Evolutionary conservation across 805 yeast species (phyloP).

Genomic region (Zygotorulaspora chibaensis): DNA sequence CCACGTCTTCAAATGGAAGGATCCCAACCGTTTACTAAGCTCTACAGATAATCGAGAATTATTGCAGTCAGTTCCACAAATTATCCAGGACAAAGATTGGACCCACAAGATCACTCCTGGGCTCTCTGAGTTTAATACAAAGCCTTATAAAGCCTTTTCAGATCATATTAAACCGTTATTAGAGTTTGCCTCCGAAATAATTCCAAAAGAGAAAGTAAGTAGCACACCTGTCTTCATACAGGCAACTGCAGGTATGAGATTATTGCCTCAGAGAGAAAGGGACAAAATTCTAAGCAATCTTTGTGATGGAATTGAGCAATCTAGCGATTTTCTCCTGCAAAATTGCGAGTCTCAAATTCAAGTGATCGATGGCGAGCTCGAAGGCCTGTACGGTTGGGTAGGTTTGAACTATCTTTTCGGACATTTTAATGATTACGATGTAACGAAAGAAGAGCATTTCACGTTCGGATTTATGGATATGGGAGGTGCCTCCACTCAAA

Average conservation of each 20-base stretch:
- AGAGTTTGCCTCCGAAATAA: slow-evolving; percentile 60
- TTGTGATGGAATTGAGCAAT: slow-evolving; percentile 51
- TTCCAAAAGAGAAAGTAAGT: slow-evolving; percentile 56
- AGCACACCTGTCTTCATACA: slow-evolving; percentile 85
- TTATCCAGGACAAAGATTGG: slow-evolving; percentile 65
- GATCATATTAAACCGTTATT: slow-evolving; percentile 65
- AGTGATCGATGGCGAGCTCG: slow-evolving; percentile 90
- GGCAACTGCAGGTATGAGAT: slow-evolving; percentile 96
- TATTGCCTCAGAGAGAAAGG: slow-evolving; percentile 55
- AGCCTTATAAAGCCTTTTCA: slow-evolving; percentile 57
- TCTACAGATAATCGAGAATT: slow-evolving; percentile 23
- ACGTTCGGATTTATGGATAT: slow-evolving; percentile 95
- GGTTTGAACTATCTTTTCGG: slow-evolving; percentile 82
- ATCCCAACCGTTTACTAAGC: slow-evolving; percentile 35
- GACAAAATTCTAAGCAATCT: slow-evolving; percentile 51
- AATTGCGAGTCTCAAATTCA: slow-evolving; percentile 70
- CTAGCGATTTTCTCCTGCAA: slow-evolving; percentile 50
- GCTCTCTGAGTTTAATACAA: slow-evolving; percentile 60
- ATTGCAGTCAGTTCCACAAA: slow-evolving; percentile 60
- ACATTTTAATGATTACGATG: slow-evolving; percentile 48
- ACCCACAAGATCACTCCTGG: slow-evolving; percentile 76
- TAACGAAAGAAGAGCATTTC: slow-evolving; percentile 36
- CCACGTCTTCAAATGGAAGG: slow-evolving; percentile 78
- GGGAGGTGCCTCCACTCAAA: slow-evolving; percentile 98
- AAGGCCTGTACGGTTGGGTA: slow-evolving; percentile 95